Base-by-base conservation (phyloP, 768 basidiomycete species). In the Suillus hirtellus region DNA sequence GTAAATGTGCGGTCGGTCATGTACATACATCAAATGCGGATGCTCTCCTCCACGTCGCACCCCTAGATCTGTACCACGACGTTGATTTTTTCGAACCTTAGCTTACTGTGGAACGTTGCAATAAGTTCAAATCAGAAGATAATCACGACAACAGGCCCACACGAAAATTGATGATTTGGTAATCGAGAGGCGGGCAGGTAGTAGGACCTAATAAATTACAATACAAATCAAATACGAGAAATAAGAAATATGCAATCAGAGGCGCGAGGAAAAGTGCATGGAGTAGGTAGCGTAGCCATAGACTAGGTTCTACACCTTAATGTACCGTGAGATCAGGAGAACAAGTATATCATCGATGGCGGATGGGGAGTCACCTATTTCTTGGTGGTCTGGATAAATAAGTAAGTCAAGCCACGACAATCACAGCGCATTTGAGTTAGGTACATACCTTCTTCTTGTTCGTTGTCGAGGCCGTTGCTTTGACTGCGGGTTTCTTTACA, bases 401-500 rank as follows among this genome's bases (percentile, higher is more conserved):
- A 59, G 61, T 10, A 60, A 59, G 61, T 60, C 62, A 74, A 77
- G 67, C 68, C 67, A 65, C 38, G 61, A 52, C 61, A 52, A 53
- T 54, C 58, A 65, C 60, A 62, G 55, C 3, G 31, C 21, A 31
- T 37, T 37, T 8, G 17, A 27, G 12, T 40, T 27, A 46, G 34
- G 10, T 34, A 31, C 63, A 19, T 19, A 64, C 64, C 64, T 64
- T 72, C 43, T 67, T 75, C 75, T 59, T 76, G 35, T 61, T 60
- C 6, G 65, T 65, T 35, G 65, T 56, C 17, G 59, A 34, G 12
- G 65, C 11, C 10, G 64, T 42, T 37, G n/a, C 31, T 31, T 52
- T 62, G 19, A 43, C 12, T 21, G 76, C 34, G 8, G 72, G 63
- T 40, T 69, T 73, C 70, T 64, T 78, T 73, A 64, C 43, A 49